A percentile compares a stretch with the other conserved stretches of the same genome.
Evolutionary conservation across 352 stramenopile genomes (phyloP).

Genomic region (Globisporangium splendens): DNA sequence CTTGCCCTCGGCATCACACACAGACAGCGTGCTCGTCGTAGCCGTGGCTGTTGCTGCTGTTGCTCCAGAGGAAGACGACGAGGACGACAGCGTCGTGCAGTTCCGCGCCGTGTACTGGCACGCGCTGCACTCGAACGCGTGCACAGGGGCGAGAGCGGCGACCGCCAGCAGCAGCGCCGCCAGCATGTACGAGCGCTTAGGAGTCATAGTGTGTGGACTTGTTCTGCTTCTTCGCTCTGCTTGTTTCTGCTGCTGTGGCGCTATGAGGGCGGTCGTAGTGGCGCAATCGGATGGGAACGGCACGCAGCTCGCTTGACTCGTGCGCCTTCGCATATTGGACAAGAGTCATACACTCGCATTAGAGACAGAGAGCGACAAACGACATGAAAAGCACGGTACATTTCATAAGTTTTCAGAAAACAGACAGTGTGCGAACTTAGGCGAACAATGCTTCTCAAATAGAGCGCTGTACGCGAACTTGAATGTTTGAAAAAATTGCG

Average conservation of each 20-base stretch:
- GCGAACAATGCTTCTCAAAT: background rate
- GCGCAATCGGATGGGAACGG: background rate
- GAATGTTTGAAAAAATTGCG: background rate
- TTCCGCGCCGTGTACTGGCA: slow-evolving; percentile 69
- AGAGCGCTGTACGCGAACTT: background rate
- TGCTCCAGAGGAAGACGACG: background rate
- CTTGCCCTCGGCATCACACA: slow-evolving; percentile 49
- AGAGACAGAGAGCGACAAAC: slow-evolving; percentile 1
- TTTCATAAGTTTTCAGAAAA: background rate
- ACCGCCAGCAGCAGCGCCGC: slow-evolving; percentile 8
- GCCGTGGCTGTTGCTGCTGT: slow-evolving; percentile 8
- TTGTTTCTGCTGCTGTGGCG: too few relatives aligned
- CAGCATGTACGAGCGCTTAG: slow-evolving; percentile 8
- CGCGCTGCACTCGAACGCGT: slow-evolving; percentile 41
- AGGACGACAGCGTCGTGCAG: slow-evolving; percentile 30
- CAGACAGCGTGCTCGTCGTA: slow-evolving; percentile 21
- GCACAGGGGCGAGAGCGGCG: background rate
- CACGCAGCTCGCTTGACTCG: slow-evolving; percentile 1
- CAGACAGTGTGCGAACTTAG: slow-evolving; percentile 1
- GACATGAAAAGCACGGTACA: background rate
- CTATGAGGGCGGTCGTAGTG: background rate
- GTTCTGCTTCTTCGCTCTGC: too few relatives aligned
- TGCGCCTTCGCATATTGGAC: slow-evolving; percentile 11
- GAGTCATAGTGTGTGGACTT: too few relatives aligned
- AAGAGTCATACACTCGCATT: slow-evolving; percentile 19